Evolutionary conservation across 73 alveolate species (phyloP).

Genomic region (Paramecium pentaurelia): DNA sequence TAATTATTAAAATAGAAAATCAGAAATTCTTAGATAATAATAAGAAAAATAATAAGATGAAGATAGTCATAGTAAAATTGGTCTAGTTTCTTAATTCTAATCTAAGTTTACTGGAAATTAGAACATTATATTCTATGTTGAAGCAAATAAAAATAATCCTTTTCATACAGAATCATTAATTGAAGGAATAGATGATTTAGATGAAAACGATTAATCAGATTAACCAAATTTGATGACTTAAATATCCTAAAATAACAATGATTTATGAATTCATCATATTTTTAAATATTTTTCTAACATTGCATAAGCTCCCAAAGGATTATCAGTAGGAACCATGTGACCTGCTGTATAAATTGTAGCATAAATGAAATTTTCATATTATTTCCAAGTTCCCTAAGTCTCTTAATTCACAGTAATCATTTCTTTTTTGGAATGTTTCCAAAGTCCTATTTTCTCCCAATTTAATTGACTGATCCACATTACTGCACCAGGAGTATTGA

Average conservation of each 20-base stretch:
- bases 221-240: background rate
- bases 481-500: conserved; percentile 62
- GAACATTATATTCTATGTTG: background rate
- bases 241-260: background rate
- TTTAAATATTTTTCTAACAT: conserved; percentile 57
- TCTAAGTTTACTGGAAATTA: conserved; percentile 36
- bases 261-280: background rate
- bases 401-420: background rate
- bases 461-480: conserved; percentile 65
- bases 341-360: conserved; percentile 84
- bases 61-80: background rate
- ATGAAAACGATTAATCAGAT: background rate
- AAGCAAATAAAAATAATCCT: background rate
- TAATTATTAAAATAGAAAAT: conserved; percentile 47
- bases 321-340: conserved; percentile 95
- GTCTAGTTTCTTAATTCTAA: background rate
- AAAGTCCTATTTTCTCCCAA: conserved; percentile 58
- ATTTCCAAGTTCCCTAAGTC: conserved; percentile 26
- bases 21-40: background rate
- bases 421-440: conserved; percentile 58
- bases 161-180: background rate
- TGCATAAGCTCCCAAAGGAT: conserved; percentile 75
- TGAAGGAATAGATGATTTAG: background rate
- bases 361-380: conserved; percentile 39
- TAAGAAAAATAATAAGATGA: background rate